Evolutionary conservation across 2,329 filamentous ascomycete genomes (phyloP), one percentile per base, ranked within the genome.

Genomic region (Fusarium oligoseptatum): DNA sequence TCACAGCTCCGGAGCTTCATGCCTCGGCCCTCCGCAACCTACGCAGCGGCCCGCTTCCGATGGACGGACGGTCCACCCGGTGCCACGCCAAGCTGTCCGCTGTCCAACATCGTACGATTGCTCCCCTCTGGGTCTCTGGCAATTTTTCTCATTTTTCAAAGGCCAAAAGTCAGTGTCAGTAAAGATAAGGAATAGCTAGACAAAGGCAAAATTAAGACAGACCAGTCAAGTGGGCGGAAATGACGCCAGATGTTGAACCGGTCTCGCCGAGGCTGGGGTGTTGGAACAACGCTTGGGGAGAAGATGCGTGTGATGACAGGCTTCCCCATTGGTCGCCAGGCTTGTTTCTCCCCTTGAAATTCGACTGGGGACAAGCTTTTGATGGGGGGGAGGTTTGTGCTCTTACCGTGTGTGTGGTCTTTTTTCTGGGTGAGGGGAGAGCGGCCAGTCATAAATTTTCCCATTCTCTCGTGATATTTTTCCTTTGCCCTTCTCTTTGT

Each of bases 1-100:
- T 50, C 57, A 22, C 11, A 32, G 58, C 45, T 60, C 67, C 60
- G 66, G 60, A 60, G 66, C 39, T 68, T 52, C 52, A 71, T 52
- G 36, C 62, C 39, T 52, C 48, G 34, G 36, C 39, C 60, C 65
- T 64, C 56, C 62, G 68, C 73, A 52, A 57, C 66, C 39, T 29
- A 64, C 72, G 52, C 66, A 68, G 61, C 77, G 74, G 77, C 68
- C 75, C 77, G 77, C 72, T 78, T 77, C 77, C 67, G 74, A 72
- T 78, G 77, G 60, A 67, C 70, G 74, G 22, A 62, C 72, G 72
- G 67, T 62, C 77, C 77, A 78, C 77, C 65, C 72, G 68, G 67
- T 55, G 55, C 62, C 75, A 70, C 57, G 63, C 75, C 73, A 78
- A 73, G 65, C 52, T 52, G 60, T 50, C 64, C 66, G 69, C 64